Evolutionary conservation across 176 grass and related monocot genomes (phyloP).

Genomic region (Triticum aestivum): IWGSC_CS_RefSeq_v2.1 NC_057808.1:456263321-456263820

Average conservation of each 20-base stretch:
- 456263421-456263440: background rate
- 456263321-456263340: background rate
- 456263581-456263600: background rate
- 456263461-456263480: background rate
- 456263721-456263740: background rate
- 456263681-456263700: background rate
- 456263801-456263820: background rate
- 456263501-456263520: background rate
- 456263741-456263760: background rate
- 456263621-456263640: background rate
- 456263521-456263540: background rate
- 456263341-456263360: background rate
- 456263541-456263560: background rate
- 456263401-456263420: background rate
- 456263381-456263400: background rate
- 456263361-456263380: background rate
- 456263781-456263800: background rate
- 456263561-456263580: background rate
- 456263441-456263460: background rate
- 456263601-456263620: background rate
- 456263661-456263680: background rate
- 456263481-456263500: background rate
- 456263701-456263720: background rate
- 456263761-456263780: too few species aligned
- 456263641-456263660: background rate